Evolutionary conservation across 768 basidiomycete species (phyloP).

Genomic region (Pleurotus sapidus): DNA sequence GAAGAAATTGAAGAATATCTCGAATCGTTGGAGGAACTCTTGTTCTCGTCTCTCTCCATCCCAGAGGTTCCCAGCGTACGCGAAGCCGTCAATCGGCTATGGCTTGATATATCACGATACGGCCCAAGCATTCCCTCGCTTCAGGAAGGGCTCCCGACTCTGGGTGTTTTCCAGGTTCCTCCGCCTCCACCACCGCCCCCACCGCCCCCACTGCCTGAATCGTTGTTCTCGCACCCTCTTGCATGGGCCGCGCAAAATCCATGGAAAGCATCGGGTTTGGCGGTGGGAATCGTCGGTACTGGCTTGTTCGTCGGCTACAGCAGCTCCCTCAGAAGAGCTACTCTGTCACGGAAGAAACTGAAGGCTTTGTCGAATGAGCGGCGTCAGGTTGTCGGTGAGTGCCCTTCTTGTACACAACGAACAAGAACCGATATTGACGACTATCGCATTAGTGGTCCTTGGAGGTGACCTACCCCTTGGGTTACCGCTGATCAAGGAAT

Average conservation of each 20-base stretch:
- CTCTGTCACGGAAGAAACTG: constrained; percentile 31
- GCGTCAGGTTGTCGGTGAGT: constrained; percentile 70
- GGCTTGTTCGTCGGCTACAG: constrained; percentile 62
- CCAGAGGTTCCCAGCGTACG: constrained; percentile 62
- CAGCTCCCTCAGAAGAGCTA: constrained; percentile 22
- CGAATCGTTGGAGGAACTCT: constrained; percentile 58
- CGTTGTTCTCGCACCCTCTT: constrained; percentile 41
- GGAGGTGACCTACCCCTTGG: constrained; percentile 78
- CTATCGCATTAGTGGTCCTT: constrained; percentile 56
- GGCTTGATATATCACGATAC: constrained; percentile 79
- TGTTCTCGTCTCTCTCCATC: constrained; percentile 53
- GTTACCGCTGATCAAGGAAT: constrained; percentile 65
- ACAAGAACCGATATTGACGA: neutral
- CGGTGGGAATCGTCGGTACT: constrained; percentile 55
- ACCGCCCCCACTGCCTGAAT: constrained; percentile 47
- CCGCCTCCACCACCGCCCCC: constrained; percentile 61
- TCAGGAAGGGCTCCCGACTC: constrained; percentile 53
- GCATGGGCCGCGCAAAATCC: constrained; percentile 61
- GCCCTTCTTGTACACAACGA: neutral
- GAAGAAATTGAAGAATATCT: constrained; percentile 75
- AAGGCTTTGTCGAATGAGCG: constrained; percentile 50
- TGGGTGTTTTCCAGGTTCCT: constrained; percentile 69
- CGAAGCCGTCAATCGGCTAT: constrained; percentile 65
- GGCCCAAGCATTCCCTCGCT: constrained; percentile 64
- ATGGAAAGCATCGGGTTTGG: constrained; percentile 54